A percentile compares a stretch with the other conserved stretches of the same genome.
Evolutionary conservation across 2,329 filamentous ascomycete genomes (phyloP).

Genomic region (Pyrenophora tritici-repentis): DNA sequence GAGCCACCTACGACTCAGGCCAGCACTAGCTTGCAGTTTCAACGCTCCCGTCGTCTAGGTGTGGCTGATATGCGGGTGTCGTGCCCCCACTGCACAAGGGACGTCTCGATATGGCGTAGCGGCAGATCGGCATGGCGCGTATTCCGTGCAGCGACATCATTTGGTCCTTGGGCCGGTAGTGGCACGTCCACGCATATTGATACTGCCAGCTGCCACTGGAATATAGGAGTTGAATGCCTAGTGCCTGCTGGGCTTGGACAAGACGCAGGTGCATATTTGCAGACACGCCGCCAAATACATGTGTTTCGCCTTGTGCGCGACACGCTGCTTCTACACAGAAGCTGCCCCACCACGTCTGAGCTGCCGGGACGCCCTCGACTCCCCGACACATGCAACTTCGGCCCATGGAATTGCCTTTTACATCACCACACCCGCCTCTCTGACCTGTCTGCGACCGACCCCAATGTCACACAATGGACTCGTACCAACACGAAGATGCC

Average conservation of each 20-base stretch:
- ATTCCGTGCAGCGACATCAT: conserved; percentile 15
- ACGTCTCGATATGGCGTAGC: conserved; percentile 13
- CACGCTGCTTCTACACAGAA: conserved; percentile 4
- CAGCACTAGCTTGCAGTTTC: not conserved
- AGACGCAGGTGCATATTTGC: not conserved
- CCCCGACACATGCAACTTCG: conserved; percentile 13
- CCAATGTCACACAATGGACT: conserved; percentile 45
- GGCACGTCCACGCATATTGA: not conserved
- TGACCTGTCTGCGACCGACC: not conserved
- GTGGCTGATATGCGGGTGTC: conserved; percentile 1
- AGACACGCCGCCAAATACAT: not conserved
- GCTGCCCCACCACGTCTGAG: conserved; percentile 14
- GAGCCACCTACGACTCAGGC: not conserved
- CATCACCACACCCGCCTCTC: not conserved
- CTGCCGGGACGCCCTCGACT: conserved; percentile 13
- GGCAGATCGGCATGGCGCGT: conserved; percentile 11
- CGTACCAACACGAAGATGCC: conserved; percentile 42
- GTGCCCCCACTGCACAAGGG: conserved; percentile 1
- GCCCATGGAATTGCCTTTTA: conserved; percentile 5
- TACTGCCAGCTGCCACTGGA: no score
- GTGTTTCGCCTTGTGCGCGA: not conserved
- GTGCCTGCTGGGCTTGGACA: not conserved
- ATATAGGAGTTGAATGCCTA: not conserved
- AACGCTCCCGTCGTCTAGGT: not conserved
- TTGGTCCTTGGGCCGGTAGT: not conserved